A percentile compares a stretch with the other conserved stretches of the same genome.
Conservation (phyloP, 805 yeast genomes). For the Pichia pseudocactophila region DNA sequence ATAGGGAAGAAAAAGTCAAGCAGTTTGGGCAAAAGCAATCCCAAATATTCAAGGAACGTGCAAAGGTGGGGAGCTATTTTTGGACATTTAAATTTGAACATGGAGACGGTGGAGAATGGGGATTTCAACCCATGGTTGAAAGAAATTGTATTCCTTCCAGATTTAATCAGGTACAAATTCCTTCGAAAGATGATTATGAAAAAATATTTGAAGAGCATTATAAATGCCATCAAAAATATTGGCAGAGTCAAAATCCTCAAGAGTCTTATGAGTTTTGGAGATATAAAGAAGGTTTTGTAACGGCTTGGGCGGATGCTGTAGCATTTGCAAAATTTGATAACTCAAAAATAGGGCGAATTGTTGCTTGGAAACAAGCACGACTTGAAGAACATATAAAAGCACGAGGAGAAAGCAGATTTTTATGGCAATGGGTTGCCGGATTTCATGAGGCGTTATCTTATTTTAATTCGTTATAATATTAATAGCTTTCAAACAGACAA, state of each 20-base stretch:
- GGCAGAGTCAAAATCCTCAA: slow-evolving; percentile 51
- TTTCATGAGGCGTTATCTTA: slow-evolving; percentile 51
- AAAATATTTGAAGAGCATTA: slow-evolving; percentile 30
- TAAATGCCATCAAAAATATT: slow-evolving; percentile 50
- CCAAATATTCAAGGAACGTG: slow-evolving; percentile 39
- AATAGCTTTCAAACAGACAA: too few relatives aligned
- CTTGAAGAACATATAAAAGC: slow-evolving; percentile 47
- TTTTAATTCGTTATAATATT: slow-evolving; percentile 22
- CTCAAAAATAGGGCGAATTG: slow-evolving; percentile 63
- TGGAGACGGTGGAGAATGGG: slow-evolving; percentile 98
- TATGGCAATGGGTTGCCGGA: slow-evolving; percentile 93
- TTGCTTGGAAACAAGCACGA: slow-evolving; percentile 62
- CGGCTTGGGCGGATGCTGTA: slow-evolving; percentile 68
- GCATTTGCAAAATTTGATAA: slow-evolving; percentile 62
- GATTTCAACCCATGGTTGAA: slow-evolving; percentile 67
- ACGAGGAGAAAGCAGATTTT: slow-evolving; percentile 46
- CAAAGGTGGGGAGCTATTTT: slow-evolving; percentile 68
- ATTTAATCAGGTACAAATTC: slow-evolving; percentile 20
- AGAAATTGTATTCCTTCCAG: slow-evolving; percentile 44
- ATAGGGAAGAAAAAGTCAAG: slow-evolving; percentile 47
- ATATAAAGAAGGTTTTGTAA: slow-evolving; percentile 65
- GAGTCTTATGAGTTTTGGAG: slow-evolving; percentile 74
- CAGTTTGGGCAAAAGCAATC: slow-evolving; percentile 55
- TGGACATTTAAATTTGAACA: slow-evolving; percentile 86
- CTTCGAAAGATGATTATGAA: slow-evolving; percentile 35